Evolutionary conservation across 257 asterid species (phyloP).

Genomic region (Gentiana dahurica): DNA sequence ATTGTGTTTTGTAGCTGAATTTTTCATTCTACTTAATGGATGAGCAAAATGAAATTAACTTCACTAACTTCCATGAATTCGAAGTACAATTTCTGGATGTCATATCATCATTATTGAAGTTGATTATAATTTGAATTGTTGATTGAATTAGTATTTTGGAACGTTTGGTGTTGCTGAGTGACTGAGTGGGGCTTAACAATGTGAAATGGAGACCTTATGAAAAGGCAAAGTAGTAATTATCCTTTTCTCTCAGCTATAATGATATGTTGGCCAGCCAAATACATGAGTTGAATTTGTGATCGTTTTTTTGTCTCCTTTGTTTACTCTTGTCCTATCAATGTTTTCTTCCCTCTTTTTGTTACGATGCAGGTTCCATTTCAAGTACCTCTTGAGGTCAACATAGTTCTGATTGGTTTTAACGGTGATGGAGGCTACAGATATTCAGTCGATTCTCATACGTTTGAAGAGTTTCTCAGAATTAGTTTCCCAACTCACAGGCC

Average conservation of each 20-base stretch:
- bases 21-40: neutral
- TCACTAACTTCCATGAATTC: neutral
- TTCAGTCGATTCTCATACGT: constrained; percentile 57
- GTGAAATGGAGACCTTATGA: no score
- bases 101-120: no score
- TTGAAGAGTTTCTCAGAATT: constrained; percentile 86
- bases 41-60: neutral
- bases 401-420: constrained; percentile 85
- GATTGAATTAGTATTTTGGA: no score
- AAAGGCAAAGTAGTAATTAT: no score
- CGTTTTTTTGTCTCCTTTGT: neutral
- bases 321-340: neutral
- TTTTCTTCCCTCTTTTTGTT: neutral
- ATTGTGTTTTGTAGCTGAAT: neutral
- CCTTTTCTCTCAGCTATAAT: no score
- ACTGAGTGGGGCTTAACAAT: no score
- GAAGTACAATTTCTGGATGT: no score
- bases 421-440: constrained; percentile 94
- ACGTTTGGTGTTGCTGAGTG: no score
- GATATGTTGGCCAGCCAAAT: no score
- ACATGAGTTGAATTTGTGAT: neutral
- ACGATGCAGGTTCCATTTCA: constrained; percentile 84
- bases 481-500: constrained; percentile 85
- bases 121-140: no score
- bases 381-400: constrained; percentile 97